Evolutionary conservation across 805 yeast species (phyloP), one percentile per base, ranked within the genome.

Genomic region (Cyberlindnera sargentensis): DNA sequence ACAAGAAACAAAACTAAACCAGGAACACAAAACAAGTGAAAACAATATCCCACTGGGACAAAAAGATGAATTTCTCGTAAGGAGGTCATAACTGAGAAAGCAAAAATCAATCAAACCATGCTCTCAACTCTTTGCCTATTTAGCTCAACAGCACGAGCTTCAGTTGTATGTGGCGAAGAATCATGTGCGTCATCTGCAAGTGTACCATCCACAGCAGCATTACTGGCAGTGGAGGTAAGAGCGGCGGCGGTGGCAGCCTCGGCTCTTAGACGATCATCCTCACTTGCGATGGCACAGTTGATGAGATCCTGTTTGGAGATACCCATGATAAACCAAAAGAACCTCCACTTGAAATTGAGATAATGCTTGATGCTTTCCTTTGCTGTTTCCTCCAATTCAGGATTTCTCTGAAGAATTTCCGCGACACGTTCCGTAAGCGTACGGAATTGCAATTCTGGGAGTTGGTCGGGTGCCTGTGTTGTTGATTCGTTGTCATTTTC

Each of bases 311-410:
- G 50, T 39, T 55, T 65, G 3, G 70, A 52, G 31, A 81, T 67
- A 1, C 84, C 83, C 81, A 81, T 75, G 4, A 75, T 26, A 34
- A 57, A 58, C 83, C 84, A 80, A 56, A 75, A 75, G 0, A 72
- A 28, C 11, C 47, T 51, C 52, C 58, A 64, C 60, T 51, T 66
- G 48, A 39, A 57, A 7, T 31, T 48, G 44, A 15, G 64, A 56
- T 57, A 73, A 31, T 47, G 42, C 11, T 61, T 51, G 4, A 78
- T 68, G 4, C 60, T 48, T 28, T 62, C 63, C 29, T 56, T 65
- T 0, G 82, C 84, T 11, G 58, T 48, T 8, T 54, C 64, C 50
- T 77, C 81, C 15, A 78, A 48, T 36, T 72, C 64, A 8, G 64
- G 62, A 33, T 70, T 61, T 52, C 72, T 74, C 6, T 44, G 52